These are phyloP conservation scores for Malassezia vespertilionis DNA, from an alignment of 1,284 basidiomycete genomes.

Conservation along the genomic window DNA sequence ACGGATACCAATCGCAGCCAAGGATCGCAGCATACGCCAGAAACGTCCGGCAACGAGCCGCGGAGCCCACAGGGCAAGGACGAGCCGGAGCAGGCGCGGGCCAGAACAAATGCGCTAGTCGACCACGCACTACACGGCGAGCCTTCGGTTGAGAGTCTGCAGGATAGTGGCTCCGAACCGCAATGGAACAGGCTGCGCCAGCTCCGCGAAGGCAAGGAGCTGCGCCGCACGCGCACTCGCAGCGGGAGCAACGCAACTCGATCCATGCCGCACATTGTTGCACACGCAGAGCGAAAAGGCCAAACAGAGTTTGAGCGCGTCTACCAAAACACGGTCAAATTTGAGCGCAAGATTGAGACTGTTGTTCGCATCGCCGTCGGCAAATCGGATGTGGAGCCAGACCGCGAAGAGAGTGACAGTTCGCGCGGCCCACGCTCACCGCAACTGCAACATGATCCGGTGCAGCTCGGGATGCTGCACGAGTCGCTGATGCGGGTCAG, in stretches of 20 bases:
- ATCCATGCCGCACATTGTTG: background rate
- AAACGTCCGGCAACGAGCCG: too few relatives aligned
- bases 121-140: background rate
- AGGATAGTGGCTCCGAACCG: background rate
- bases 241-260: background rate
- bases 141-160: background rate
- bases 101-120: too few relatives aligned
- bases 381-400: conserved; percentile 18
- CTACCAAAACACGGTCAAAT: conserved; percentile 25
- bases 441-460: too few relatives aligned
- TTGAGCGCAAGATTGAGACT: conserved; percentile 29
- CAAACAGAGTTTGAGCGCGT: conserved; percentile 16
- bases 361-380: conserved; percentile 33
- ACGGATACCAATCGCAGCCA: too few relatives aligned
- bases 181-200: background rate
- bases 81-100: too few relatives aligned
- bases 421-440: background rate
- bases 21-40: too few relatives aligned
- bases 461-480: background rate
- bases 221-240: background rate
- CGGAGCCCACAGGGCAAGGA: too few relatives aligned
- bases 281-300: background rate
- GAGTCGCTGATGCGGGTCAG: conserved; percentile 1
- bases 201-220: background rate
- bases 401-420: background rate